Base-by-base conservation (phyloP, 1,284 basidiomycete genomes). In the Cryptococcus sp. region DNA sequence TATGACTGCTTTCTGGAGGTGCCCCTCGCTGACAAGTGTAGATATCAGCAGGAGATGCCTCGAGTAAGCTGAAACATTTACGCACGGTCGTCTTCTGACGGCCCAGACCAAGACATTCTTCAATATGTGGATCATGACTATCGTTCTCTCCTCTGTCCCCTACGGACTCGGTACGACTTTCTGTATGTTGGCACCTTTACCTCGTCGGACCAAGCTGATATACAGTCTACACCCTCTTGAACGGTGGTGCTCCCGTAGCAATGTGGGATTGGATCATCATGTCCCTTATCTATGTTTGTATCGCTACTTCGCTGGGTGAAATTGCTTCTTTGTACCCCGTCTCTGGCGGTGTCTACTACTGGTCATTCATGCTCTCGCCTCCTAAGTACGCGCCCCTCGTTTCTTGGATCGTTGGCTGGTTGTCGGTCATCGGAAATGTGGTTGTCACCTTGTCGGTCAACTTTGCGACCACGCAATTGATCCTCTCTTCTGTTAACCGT, bases 331-430 rank as follows among this genome's bases (percentile, higher is more conserved):
- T 68, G 34, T 77, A 69, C 52, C 76, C 76, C 0, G 67, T 69
- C 14, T 68, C 70, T 1, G 76, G 76, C 9, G 76, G 76, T 23
- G 71, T 76, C 16, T 78, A 77, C 57, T 74, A 76, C 49, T 76
- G 76, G 74, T 66, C 72, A 1, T 73, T 68, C 40, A 72, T 71
- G 57, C 69, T 75, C 13, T 66, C 73, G 1, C 70, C 70, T 16
- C 61, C 57, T 19, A 61, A 58, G 41, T 70, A 68, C 57, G 67
- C 67, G 4, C 67, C 71, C 1, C 40, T 76, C 32, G 61, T 72
- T 7, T 70, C 69, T 7, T 78, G 72, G 66, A 69, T 76, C 40
- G 73, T 74, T 10, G 76, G 76, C 19, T 77, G 76, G 76, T 62
- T 77, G 24, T 69, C 67, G 13, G 58, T 77, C 7, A 73, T 76